Conservation (phyloP, 768 basidiomycete genomes). For the Boletus rubescentipes region DNA sequence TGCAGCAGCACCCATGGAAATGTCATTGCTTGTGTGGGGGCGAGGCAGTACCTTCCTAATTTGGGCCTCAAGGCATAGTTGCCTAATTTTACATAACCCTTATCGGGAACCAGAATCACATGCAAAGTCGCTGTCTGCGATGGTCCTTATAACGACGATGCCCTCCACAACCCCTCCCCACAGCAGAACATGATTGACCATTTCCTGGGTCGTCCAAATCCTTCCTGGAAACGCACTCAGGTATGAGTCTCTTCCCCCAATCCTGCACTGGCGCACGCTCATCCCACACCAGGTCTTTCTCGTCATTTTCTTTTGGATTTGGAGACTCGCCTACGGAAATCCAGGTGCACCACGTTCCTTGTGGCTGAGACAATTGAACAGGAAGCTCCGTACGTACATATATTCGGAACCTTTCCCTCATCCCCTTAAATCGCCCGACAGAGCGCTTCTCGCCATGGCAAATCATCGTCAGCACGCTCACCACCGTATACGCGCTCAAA, state of each 20-base stretch:
- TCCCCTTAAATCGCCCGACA: constrained; percentile 27
- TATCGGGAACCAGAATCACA: constrained; percentile 34
- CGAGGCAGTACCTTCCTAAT: background rate
- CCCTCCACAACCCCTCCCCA: constrained; percentile 1
- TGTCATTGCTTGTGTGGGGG: too few species aligned
- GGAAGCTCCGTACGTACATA: constrained; percentile 51
- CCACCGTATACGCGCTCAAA: constrained; percentile 75
- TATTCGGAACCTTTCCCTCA: background rate
- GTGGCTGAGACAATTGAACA: constrained; percentile 61
- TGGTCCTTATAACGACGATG: constrained; percentile 8
- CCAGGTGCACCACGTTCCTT: constrained; percentile 64
- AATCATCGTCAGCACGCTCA: constrained; percentile 82
- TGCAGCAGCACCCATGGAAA: too few species aligned
- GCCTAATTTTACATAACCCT: constrained; percentile 1
- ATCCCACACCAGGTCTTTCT: constrained; percentile 67
- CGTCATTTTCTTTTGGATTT: constrained; percentile 90
- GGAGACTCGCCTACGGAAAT: constrained; percentile 68
- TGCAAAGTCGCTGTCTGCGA: constrained; percentile 16
- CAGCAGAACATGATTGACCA: constrained; percentile 82
- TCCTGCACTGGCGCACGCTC: background rate
- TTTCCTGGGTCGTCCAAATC: constrained; percentile 80
- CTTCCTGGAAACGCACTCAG: constrained; percentile 88
- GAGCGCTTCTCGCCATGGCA: constrained; percentile 96
- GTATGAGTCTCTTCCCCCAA: constrained; percentile 35
- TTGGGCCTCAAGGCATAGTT: background rate